phyloP scores from a whole-genome alignment of 1,284 basidiomycete genomes.

The Cutaneotrichosporon mucoides region DNA sequence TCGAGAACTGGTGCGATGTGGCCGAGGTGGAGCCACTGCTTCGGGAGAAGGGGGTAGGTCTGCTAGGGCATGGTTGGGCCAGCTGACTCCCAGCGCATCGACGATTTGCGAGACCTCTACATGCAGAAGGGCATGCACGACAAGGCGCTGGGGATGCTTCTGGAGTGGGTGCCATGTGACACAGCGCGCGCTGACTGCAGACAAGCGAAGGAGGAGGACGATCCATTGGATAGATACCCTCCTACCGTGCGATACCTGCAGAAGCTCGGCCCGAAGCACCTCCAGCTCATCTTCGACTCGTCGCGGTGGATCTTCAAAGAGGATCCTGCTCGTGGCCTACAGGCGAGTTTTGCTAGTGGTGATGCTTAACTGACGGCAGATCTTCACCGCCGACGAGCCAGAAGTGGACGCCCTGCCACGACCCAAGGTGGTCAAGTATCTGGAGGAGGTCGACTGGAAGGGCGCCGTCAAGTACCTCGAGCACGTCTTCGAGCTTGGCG shows the following conservation, averaged over 20 bases:
- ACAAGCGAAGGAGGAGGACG: conserved; percentile 71
- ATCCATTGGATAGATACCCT: conserved; percentile 69
- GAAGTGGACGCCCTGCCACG: conserved; percentile 79
- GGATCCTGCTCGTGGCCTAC: conserved; percentile 67
- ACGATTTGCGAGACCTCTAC: conserved; percentile 87
- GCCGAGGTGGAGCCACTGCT: conserved; percentile 88
- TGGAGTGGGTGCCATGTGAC: conserved; percentile 57
- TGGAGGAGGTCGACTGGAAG: conserved; percentile 65
- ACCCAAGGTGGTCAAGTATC: conserved; percentile 66
- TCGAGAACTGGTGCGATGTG: conserved; percentile 97
- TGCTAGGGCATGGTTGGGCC: not conserved
- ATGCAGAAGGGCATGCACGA: conserved; percentile 92
- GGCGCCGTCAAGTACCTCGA: conserved; percentile 80
- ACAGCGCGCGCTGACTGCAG: conserved; percentile 49
- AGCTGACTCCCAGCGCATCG: conserved; percentile 65
- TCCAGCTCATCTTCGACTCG: conserved; percentile 72
- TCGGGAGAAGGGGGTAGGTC: conserved; percentile 66
- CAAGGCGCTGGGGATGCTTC: conserved; percentile 76
- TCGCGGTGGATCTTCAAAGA: conserved; percentile 80
- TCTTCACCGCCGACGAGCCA: conserved; percentile 80
- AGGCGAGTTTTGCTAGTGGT: conserved; percentile 53
- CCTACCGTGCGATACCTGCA: conserved; percentile 88
- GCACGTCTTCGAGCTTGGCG: conserved; percentile 73
- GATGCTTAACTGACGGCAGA: conserved; percentile 53
- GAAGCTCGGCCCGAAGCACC: conserved; percentile 74